Conservation (phyloP, 371 early-diverging fungal species). For the Mucor mucedo region DNA sequence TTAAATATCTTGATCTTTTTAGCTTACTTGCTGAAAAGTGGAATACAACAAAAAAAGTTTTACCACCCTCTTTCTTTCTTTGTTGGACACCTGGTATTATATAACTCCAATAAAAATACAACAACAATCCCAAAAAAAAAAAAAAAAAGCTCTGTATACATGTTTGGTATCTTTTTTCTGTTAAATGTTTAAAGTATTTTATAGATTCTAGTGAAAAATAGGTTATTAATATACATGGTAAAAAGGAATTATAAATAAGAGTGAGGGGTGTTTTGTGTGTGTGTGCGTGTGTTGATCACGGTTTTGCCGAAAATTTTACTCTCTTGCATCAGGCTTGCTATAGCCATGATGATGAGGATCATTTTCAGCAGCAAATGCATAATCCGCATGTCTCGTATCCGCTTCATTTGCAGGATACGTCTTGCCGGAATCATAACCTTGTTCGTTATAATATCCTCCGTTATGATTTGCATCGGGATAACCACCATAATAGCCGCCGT, state of each 20-base stretch:
- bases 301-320: not conserved
- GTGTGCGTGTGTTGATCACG: no score
- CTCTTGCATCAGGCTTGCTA: slow-evolving; percentile 17
- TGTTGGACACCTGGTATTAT: slow-evolving; percentile 1
- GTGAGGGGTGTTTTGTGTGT: not conserved
- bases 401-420: no score
- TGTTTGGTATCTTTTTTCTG: not conserved
- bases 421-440: not conserved
- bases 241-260: not conserved
- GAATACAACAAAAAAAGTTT: not conserved
- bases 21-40: not conserved
- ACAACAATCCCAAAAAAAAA: not conserved
- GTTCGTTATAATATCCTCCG: not conserved
- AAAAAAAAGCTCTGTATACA: not conserved
- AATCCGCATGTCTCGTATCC: not conserved
- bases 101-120: slow-evolving; percentile 4
- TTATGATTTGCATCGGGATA: slow-evolving; percentile 2
- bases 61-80: not conserved
- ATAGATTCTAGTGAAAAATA: not conserved
- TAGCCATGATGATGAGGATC: slow-evolving; percentile 2
- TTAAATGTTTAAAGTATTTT: not conserved
- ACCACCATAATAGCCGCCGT: not conserved
- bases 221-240: not conserved
- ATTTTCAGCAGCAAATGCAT: not conserved
- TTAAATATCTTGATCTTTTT: slow-evolving; percentile 47